Base-by-base conservation (phyloP, 441 rosid species). In the Manihot esculenta region DNA sequence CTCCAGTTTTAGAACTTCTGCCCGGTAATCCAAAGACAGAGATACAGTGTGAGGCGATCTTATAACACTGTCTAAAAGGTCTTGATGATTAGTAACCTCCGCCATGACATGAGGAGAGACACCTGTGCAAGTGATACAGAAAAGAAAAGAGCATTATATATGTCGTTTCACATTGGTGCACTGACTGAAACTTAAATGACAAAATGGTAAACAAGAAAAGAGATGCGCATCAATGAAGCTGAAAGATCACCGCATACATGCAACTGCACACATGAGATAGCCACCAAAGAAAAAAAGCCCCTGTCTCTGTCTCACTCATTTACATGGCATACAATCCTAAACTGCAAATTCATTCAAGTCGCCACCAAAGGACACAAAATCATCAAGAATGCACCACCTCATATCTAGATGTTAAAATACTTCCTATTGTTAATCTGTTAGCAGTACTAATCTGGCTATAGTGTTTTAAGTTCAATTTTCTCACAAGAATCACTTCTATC, bases 1-100 rank as follows among this genome's bases (percentile, higher is more conserved):
- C 14, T 86, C 96, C 20, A 89, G 86, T 78, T 87, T 86, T 56
- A 77, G 82, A 77, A 74, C 74, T 73, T 84, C 90, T 41, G 76
- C 82, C 23, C 68, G 74, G 66, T 64, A 69, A 72, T 85, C 84
- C 66, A 80, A 80, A 79, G 87, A 82, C 48, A 74, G 54, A 4
- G 89, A 80, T 41, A 57, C 66, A 27, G 74, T 57, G 13, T 77
- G 79, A 50, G 30, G 68, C 20, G 51, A 64, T 56, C 44, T 68
- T 21, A 65, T 55, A 66, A 51, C 51, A 69, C 30, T 42, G 57
- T 84, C 84, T 42, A 73, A 65, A 64, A 75, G 30, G 14, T 72
- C 81, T 72, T 75, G 72, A 60, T 50, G 10, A 47, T 75, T 64
- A 24, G 72, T 61, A 64, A 60, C 72, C 47, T 78, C 86, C 49